A percentile compares a stretch with the other conserved stretches of the same genome.
These are phyloP conservation scores for Penicillium polonicum DNA, from an alignment of 2,329 filamentous ascomycete species.

Conservation along the genomic window DNA sequence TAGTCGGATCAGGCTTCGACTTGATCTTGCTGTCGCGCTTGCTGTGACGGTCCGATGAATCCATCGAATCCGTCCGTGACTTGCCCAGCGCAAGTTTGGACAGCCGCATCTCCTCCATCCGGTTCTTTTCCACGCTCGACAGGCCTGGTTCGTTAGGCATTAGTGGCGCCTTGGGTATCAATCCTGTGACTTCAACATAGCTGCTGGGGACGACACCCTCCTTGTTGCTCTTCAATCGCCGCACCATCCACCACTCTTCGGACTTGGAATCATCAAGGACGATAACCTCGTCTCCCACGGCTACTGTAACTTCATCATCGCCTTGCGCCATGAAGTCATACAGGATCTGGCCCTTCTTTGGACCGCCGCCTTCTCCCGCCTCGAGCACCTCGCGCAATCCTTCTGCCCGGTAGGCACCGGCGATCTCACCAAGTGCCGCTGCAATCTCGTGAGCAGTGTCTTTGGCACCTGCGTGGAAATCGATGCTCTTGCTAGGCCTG, in stretches of 20 bases:
- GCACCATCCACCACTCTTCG: conserved; percentile 98
- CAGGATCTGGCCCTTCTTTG: conserved; percentile 81
- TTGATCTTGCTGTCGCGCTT: conserved; percentile 69
- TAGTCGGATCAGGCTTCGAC: conserved; percentile 76
- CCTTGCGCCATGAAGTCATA: conserved; percentile 98
- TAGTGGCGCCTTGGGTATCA: conserved; percentile 51
- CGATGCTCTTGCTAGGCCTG: conserved; percentile 86
- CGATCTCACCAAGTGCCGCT: conserved; percentile 79
- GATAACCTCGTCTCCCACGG: conserved; percentile 83
- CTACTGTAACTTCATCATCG: conserved; percentile 93
- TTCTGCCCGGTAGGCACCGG: conserved; percentile 80
- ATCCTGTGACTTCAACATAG: conserved; percentile 85
- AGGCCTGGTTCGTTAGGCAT: conserved; percentile 59
- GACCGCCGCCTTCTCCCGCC: conserved; percentile 67
- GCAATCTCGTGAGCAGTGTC: conserved; percentile 96
- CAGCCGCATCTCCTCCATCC: conserved; percentile 76
- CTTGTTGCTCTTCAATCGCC: conserved; percentile 83
- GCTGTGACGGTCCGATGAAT: conserved; percentile 66
- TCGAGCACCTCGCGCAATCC: conserved; percentile 78
- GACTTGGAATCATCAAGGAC: conserved; percentile 87
- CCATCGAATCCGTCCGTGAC: conserved; percentile 57
- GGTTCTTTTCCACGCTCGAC: conserved; percentile 74
- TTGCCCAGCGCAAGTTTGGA: conserved; percentile 73
- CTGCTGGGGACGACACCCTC: conserved; percentile 96
- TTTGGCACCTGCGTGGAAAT: conserved; percentile 96